phyloP scores from a whole-genome alignment of 352 stramenopile genomes.

The Pythium volutum region DNA sequence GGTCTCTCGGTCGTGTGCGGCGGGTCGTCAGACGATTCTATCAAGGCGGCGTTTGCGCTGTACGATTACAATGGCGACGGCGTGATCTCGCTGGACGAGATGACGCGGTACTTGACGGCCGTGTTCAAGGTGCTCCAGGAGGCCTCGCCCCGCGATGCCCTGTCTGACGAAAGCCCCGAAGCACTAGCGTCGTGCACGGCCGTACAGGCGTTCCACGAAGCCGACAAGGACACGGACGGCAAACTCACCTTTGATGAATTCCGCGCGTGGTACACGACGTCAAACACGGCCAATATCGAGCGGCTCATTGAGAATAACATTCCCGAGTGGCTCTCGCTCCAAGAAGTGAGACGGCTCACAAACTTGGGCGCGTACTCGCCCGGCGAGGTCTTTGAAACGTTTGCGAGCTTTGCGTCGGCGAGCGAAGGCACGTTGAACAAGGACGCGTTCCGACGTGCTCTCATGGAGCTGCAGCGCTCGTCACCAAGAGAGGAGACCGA shows the following conservation, averaged over 20 bases:
- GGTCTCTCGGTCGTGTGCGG: conserved; percentile 85
- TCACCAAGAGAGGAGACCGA: conserved; percentile 5
- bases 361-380: conserved; percentile 68
- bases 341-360: conserved; percentile 74
- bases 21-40: conserved; percentile 72
- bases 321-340: conserved; percentile 70
- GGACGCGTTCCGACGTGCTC: conserved; percentile 56
- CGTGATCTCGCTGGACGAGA: conserved; percentile 81
- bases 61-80: conserved; percentile 87
- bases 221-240: conserved; percentile 63
- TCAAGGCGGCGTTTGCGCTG: conserved; percentile 70
- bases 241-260: conserved; percentile 79
- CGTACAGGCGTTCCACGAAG: conserved; percentile 70
- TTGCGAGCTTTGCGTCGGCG: conserved; percentile 56
- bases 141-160: conserved; percentile 45
- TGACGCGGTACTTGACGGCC: conserved; percentile 82
- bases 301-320: conserved; percentile 77
- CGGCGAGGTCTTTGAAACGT: conserved; percentile 76
- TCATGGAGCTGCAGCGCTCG: conserved; percentile 44
- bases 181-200: conserved; percentile 62
- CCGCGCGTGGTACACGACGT: conserved; percentile 75
- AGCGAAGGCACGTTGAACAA: conserved; percentile 66
- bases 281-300: conserved; percentile 72
- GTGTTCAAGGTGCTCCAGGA: conserved; percentile 85
- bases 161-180: conserved; percentile 59